phyloP scores from a whole-genome alignment of 148 eudicot species.

The Pouteria glomerata region DNA sequence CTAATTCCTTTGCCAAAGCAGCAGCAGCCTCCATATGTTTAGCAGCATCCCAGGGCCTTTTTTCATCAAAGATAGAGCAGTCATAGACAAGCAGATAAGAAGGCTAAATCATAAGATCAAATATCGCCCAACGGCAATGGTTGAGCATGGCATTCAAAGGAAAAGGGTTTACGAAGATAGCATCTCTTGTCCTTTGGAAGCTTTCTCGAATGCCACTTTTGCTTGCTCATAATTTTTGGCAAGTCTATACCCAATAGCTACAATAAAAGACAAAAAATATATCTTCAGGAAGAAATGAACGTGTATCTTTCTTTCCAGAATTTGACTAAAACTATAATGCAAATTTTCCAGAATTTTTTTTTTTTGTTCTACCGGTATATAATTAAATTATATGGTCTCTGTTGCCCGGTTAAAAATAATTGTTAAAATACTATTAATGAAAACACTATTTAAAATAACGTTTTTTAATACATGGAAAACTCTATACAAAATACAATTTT shows the following conservation, averaged over 20 bases:
- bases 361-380: no score
- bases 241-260: conserved; percentile 57
- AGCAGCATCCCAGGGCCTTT: conserved; percentile 91
- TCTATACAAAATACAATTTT: no score
- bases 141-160: background rate
- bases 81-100: background rate
- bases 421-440: no score
- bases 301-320: background rate
- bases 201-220: conserved; percentile 77
- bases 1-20: conserved; percentile 68
- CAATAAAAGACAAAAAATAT: conserved; percentile 16
- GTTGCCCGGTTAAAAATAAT: no score
- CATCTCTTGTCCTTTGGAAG: conserved; percentile 92
- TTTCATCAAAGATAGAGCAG: conserved; percentile 3
- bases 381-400: no score
- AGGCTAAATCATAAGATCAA: background rate
- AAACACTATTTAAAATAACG: no score
- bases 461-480: no score
- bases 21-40: conserved; percentile 88
- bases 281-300: background rate
- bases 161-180: conserved; percentile 53
- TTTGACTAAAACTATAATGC: background rate
- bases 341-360: no score
- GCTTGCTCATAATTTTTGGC: conserved; percentile 71
- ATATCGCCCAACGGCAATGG: background rate